Conservation (phyloP, 176 grass and related monocot genomes). For the Musa troglodytarum region DNA sequence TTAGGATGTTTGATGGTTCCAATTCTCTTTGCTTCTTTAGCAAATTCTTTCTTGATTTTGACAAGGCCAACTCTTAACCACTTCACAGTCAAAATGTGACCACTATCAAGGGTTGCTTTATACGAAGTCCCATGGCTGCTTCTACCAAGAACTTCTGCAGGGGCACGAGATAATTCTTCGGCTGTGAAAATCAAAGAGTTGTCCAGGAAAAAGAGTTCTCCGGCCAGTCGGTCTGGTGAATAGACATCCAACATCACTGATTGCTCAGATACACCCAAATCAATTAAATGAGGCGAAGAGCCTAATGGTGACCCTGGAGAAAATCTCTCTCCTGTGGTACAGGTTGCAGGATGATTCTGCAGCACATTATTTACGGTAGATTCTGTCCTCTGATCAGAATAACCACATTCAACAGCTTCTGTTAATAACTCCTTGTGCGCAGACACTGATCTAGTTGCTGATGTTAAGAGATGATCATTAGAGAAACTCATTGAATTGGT, state of each 20-base stretch:
- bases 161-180: constrained; percentile 82
- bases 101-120: constrained; percentile 63
- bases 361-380: constrained; percentile 25
- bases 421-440: constrained; percentile 57
- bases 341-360: constrained; percentile 29
- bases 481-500: constrained; percentile 77
- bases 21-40: constrained; percentile 78
- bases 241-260: constrained; percentile 56
- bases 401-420: constrained; percentile 64
- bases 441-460: constrained; percentile 70
- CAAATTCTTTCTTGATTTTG: constrained; percentile 83
- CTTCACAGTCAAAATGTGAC: constrained; percentile 79
- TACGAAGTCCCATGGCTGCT: constrained; percentile 87
- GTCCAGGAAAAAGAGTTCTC: constrained; percentile 79
- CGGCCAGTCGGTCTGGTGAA: constrained; percentile 73
- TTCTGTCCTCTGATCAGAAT: constrained; percentile 44
- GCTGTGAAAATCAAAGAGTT: constrained; percentile 67
- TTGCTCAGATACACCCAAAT: constrained; percentile 47
- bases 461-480: constrained; percentile 72
- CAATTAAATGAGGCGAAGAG: constrained; percentile 38
- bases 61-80: constrained; percentile 84
- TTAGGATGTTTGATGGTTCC: constrained; percentile 67
- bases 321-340: constrained; percentile 22
- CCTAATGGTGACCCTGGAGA: constrained; percentile 33
- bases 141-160: constrained; percentile 87